Evolutionary conservation across 768 basidiomycete species (phyloP).

Genomic region (Phylloporus sp.): DNA sequence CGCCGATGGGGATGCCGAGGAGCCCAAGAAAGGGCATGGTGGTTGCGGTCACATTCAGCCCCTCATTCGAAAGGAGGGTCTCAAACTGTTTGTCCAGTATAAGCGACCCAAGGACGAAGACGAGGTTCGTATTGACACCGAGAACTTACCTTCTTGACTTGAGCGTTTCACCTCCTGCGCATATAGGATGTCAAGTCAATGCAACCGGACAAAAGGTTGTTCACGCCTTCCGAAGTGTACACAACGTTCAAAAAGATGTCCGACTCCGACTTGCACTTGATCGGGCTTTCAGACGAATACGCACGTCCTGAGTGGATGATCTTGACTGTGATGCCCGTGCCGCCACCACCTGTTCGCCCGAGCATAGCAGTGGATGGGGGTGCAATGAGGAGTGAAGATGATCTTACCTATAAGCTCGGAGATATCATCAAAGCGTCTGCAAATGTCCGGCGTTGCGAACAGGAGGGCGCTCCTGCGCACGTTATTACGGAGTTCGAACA

Average conservation of each 20-base stretch:
- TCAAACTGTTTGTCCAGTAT: conserved; percentile 92
- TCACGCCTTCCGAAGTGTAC: conserved; percentile 86
- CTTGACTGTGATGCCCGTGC: conserved; percentile 93
- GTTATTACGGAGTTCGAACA: conserved; percentile 96
- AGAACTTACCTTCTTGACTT: conserved; percentile 14
- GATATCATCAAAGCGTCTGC: conserved; percentile 96
- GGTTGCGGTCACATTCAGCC: conserved; percentile 95
- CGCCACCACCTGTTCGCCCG: conserved; percentile 95
- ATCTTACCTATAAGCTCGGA: conserved; percentile 95
- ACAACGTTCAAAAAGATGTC: conserved; percentile 95
- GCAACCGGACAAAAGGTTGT: conserved; percentile 76
- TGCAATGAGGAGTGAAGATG: conserved; percentile 94
- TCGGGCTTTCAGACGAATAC: conserved; percentile 93
- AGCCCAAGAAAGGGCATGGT: conserved; percentile 88
- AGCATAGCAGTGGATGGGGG: conserved; percentile 98
- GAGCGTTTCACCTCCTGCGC: conserved; percentile 1
- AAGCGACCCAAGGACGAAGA: conserved; percentile 94
- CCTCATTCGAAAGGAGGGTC: conserved; percentile 83
- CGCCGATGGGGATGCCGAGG: conserved; percentile 56
- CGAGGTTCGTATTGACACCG: conserved; percentile 57
- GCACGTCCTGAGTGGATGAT: conserved; percentile 99
- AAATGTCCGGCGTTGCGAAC: conserved; percentile 86
- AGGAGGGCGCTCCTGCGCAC: conserved; percentile 95
- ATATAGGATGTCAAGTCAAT: conserved; percentile 70
- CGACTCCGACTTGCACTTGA: conserved; percentile 76